Conservation (phyloP, 2,329 filamentous ascomycete genomes). For the Ophiostoma pallidulum region DNA sequence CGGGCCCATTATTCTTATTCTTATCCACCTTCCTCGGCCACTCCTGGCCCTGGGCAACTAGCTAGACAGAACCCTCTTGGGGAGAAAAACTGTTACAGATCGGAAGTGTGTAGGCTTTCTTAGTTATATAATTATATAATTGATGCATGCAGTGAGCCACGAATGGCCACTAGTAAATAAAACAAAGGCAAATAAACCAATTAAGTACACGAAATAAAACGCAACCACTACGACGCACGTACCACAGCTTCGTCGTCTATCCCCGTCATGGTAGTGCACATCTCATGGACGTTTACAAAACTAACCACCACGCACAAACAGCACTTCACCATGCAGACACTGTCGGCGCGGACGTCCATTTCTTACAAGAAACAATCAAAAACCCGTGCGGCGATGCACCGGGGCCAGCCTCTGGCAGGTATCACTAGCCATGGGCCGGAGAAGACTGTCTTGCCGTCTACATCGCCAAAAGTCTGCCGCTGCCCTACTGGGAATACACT, state of each 20-base stretch:
- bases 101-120: no score
- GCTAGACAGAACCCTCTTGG: no score
- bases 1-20: not conserved
- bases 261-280: not conserved
- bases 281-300: not conserved
- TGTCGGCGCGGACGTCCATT: not conserved
- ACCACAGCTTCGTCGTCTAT: not conserved
- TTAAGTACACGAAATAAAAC: no score
- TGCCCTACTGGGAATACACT: not conserved
- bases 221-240: not conserved
- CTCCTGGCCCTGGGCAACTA: no score
- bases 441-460: not conserved
- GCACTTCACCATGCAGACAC: not conserved
- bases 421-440: not conserved
- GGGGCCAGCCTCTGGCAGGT: not conserved
- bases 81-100: no score
- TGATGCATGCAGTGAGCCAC: no score
- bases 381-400: not conserved
- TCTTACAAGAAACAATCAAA: not conserved
- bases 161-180: no score
- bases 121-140: no score
- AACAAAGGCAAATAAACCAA: no score
- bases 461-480: not conserved
- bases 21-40: no score
- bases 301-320: not conserved